phyloP scores from a whole-genome alignment of 495 filamentous ascomycete species.

The Lasiosphaeria hispida region DNA sequence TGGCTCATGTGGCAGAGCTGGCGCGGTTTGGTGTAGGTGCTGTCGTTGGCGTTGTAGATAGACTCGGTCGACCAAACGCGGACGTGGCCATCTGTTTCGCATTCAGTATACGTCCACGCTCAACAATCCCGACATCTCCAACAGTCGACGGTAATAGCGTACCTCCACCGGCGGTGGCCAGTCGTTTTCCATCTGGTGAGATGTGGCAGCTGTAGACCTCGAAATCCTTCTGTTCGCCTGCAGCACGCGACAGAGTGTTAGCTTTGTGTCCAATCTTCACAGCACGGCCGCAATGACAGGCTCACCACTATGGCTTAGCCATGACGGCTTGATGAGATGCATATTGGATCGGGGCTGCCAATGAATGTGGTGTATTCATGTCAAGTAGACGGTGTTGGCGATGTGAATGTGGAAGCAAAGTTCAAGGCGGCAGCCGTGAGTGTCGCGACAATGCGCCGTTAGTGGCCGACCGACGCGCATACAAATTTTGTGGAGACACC shows the following conservation, averaged over 20 bases:
- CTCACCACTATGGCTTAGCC: conserved; percentile 87
- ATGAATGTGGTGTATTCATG: conserved; percentile 27
- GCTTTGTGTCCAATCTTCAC: not conserved
- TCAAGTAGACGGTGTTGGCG: conserved; percentile 18
- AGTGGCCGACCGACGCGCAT: not conserved
- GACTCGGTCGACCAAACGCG: conserved; percentile 97
- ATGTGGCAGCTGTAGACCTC: conserved; percentile 98
- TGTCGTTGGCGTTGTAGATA: conserved; percentile 73
- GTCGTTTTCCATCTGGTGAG: conserved; percentile 84
- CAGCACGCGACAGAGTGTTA: conserved; percentile 17
- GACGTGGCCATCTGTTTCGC: conserved; percentile 75
- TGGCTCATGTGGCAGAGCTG: conserved; percentile 98
- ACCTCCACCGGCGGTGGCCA: conserved; percentile 95
- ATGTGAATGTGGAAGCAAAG: conserved; percentile 7
- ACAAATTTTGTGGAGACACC: no score
- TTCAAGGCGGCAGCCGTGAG: not conserved
- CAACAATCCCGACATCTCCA: no score
- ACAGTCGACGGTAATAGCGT: not conserved
- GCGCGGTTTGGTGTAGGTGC: conserved; percentile 71
- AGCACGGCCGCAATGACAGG: conserved; percentile 10
- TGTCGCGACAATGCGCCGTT: conserved; percentile 23
- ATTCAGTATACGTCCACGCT: conserved; percentile 11
- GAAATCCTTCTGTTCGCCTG: conserved; percentile 93
- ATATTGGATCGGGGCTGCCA: conserved; percentile 39
- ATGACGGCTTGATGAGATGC: conserved; percentile 90